A percentile compares a stretch with the other conserved stretches of the same genome.
Conservation (phyloP, 257 asterid genomes). For the Leptodermis oblonga region DNA sequence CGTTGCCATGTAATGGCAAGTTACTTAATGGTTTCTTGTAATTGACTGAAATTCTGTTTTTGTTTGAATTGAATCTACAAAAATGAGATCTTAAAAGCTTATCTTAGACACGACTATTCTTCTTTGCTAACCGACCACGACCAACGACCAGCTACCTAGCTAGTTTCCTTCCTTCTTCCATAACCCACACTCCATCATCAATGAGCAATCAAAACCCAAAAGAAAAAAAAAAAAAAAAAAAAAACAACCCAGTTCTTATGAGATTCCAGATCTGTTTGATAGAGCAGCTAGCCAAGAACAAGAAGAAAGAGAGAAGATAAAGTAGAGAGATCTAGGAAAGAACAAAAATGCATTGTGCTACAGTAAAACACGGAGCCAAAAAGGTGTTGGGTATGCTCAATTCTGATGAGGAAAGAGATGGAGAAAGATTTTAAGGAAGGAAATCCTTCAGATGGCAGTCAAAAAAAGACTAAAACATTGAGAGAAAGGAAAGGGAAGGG, state of each 20-base stretch:
- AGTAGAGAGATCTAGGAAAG: neutral
- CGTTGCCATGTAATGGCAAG: constrained; percentile 3
- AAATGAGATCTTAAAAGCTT: constrained; percentile 12
- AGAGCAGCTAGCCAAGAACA: neutral
- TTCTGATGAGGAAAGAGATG: neutral
- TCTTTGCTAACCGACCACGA: constrained; percentile 6
- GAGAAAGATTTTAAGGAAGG: neutral
- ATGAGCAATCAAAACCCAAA: neutral
- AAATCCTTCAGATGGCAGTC: too few species aligned
- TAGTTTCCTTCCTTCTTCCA: neutral
- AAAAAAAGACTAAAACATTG: too few species aligned
- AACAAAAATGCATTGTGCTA: neutral
- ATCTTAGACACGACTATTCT: too few species aligned
- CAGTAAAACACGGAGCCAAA: neutral
- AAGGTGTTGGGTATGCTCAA: neutral
- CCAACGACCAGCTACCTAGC: too few species aligned
- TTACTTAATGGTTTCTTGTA: too few species aligned
- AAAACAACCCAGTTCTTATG: neutral
- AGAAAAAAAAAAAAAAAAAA: neutral
- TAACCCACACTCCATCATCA: neutral
- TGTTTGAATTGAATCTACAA: constrained; percentile 7
- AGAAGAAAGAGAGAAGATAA: neutral
- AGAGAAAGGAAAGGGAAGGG: too few species aligned
- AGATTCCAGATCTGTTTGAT: neutral
- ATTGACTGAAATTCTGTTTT: neutral